Evolutionary conservation across 257 asterid genomes (phyloP), one percentile per base, ranked within the genome.

Genomic region (Ilex asprella): DNA sequence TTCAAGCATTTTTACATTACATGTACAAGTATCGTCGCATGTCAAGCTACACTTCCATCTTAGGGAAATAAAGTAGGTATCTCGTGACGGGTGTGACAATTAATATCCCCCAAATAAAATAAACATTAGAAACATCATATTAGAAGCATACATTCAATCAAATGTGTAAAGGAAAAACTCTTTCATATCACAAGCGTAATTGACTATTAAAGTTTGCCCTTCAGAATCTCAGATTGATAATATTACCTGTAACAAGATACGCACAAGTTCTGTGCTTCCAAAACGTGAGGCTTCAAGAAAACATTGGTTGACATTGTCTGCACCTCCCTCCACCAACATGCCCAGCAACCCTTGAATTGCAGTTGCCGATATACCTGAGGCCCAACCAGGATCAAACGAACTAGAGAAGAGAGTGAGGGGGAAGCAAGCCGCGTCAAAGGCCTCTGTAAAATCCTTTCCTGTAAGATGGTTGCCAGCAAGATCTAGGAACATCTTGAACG

Each of bases 371-470:
- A 89, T 79, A 71, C 97, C 94, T 52, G 99, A 85, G 31, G 97
- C 95, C 99, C 99, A 93, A 44, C 96, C 97, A 67, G 95, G 96
- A 74, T 93, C 97, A 71, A 85, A 89, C 29, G 99, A 87, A 69
- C 94, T 85, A 71, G 97, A 93, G 82, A 93, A 93, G 63, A 89
- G 96, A 1, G 99, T 93, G 56, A 93, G 95, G 0, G 99, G 99
- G 76, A 93, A 93, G 82, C 99, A 93, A 61, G 97, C 97, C n/a
- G 99, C 99, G 69, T 93, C 99, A 78, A 93, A 93, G 63, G 99
- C 99, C 80, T 93, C 99, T 0, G 99, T 89, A 71, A 87, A 93
- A 76, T 93, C 97, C 78, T 93, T 93, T 67, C 99, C 99, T 0
- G 94, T 81, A 58, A 89, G 94, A 77, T 89, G 79, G 75, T 84